phyloP scores from a whole-genome alignment of 371 early-diverging fungal species.

The Batkoa obscura region DNA sequence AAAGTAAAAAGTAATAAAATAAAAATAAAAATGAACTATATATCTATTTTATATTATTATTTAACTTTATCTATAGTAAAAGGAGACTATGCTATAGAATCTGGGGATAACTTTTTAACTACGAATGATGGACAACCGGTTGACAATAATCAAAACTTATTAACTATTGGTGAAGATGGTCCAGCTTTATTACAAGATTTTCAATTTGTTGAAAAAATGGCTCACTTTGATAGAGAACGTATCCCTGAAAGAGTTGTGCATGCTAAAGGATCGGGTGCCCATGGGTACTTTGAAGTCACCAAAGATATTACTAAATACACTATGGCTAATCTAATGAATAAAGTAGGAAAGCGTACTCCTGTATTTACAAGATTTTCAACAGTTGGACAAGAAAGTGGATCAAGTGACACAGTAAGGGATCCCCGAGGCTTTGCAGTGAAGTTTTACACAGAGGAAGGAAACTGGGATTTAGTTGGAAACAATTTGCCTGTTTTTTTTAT shows the following conservation, averaged over 20 bases:
- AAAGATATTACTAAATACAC: constrained; percentile 31
- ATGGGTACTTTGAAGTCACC: constrained; percentile 29
- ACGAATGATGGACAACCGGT: constrained; percentile 29
- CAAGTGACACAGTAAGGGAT: constrained; percentile 34
- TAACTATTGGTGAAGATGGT: constrained; percentile 28
- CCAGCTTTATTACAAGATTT: constrained; percentile 17
- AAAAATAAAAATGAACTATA: no score
- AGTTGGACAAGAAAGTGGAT: constrained; percentile 38
- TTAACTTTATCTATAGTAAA: no score
- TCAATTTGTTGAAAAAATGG: constrained; percentile 23
- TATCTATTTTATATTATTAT: no score
- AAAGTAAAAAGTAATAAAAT: no score
- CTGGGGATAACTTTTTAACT: not conserved
- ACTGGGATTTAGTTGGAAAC: constrained; percentile 51
- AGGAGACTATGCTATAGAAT: no score
- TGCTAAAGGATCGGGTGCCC: constrained; percentile 42
- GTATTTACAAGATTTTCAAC: constrained; percentile 44
- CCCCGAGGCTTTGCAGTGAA: constrained; percentile 46
- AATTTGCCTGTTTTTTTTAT: constrained; percentile 44
- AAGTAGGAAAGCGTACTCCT: constrained; percentile 37
- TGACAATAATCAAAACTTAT: constrained; percentile 37
- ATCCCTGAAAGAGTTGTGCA: constrained; percentile 46
- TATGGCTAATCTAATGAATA: constrained; percentile 29
- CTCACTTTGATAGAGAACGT: constrained; percentile 44
- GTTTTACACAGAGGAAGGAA: constrained; percentile 51